phyloP scores from a whole-genome alignment of 2,329 filamentous ascomycete species.

The Alternaria sp. region DNA sequence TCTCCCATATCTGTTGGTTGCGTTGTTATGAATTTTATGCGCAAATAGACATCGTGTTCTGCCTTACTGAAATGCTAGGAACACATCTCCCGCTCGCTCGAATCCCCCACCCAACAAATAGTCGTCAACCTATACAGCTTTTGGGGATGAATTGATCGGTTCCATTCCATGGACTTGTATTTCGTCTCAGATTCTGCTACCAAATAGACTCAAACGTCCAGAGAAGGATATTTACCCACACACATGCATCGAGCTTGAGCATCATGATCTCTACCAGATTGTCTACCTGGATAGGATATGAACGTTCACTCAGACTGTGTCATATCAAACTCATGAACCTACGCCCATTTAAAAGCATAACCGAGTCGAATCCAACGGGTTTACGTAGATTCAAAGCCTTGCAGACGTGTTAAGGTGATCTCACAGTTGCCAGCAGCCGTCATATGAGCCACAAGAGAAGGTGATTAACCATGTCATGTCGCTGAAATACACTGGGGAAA shows the following conservation, averaged over 20 bases:
- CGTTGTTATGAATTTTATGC: background rate
- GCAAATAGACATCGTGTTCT: background rate
- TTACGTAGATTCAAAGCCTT: background rate
- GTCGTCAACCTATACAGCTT: background rate
- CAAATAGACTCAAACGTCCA: background rate
- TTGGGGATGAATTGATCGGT: background rate
- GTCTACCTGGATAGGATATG: background rate
- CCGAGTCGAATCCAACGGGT: background rate
- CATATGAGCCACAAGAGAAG: background rate
- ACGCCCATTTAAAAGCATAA: background rate
- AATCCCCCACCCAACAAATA: background rate
- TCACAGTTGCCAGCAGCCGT: background rate
- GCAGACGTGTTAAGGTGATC: background rate
- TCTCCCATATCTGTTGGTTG: background rate
- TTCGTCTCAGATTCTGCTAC: background rate
- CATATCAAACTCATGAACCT: background rate
- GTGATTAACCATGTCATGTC: background rate
- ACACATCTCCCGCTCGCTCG: fast-evolving
- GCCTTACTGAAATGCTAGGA: background rate
- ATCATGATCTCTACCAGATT: background rate
- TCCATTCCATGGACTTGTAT: background rate
- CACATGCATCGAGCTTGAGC: background rate
- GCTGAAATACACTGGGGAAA: fast-evolving
- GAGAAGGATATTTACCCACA: background rate
- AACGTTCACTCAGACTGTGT: background rate